These are phyloP conservation scores for Goffeauzyma gilvescens DNA, from an alignment of 768 basidiomycete genomes.

Conservation along the genomic window DNA sequence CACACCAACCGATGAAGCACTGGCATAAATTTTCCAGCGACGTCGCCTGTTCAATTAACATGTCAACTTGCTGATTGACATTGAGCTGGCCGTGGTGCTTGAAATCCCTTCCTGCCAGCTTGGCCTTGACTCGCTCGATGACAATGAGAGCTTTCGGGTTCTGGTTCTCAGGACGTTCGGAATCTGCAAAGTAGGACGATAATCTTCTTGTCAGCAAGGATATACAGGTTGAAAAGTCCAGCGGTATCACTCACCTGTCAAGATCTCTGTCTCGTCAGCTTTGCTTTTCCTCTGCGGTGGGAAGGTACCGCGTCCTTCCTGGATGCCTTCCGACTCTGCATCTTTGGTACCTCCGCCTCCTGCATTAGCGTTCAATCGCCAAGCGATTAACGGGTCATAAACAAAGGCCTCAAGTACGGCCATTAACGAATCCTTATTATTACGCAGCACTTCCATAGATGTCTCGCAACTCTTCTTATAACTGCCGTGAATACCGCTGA, in stretches of 20 bases:
- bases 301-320: slow-evolving; percentile 43
- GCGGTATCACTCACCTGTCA: slow-evolving; percentile 47
- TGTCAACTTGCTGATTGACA: slow-evolving; percentile 74
- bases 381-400: slow-evolving; percentile 93
- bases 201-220: background rate
- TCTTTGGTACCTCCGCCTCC: slow-evolving; percentile 56
- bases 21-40: slow-evolving; percentile 89
- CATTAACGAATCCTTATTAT: slow-evolving; percentile 97
- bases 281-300: slow-evolving; percentile 55
- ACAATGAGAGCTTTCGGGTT: slow-evolving; percentile 80
- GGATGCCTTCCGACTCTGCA: slow-evolving; percentile 35
- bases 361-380: slow-evolving; percentile 65
- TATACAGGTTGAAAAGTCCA: background rate
- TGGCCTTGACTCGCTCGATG: slow-evolving; percentile 84
- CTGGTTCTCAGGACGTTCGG: slow-evolving; percentile 59
- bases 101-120: slow-evolving; percentile 82
- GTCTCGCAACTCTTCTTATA: slow-evolving; percentile 91
- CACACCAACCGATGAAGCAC: slow-evolving; percentile 84
- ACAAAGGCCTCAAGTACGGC: slow-evolving; percentile 97
- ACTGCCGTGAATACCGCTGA: slow-evolving; percentile 92
- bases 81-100: slow-evolving; percentile 56
- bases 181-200: slow-evolving; percentile 36
- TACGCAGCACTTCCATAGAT: slow-evolving; percentile 88
- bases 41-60: slow-evolving; percentile 80
- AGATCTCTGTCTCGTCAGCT: slow-evolving; percentile 83